Percentiles rank a stretch among this genome's conserved stretches.
Conservation (phyloP, 2,329 filamentous ascomycete genomes). For the Fusarium hostae region DNA sequence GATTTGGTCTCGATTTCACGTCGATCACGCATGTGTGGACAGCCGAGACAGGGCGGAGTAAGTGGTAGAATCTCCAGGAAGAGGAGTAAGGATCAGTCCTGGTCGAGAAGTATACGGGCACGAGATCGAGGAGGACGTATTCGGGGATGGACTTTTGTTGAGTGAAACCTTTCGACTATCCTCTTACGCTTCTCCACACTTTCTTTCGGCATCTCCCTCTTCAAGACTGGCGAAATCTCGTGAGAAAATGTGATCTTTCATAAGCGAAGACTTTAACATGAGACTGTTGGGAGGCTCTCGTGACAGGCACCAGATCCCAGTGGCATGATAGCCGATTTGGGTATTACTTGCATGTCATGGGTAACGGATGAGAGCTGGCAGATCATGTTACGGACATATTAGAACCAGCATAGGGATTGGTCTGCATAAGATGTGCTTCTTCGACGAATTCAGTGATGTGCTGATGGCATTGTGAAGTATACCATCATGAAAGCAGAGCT, state of each 20-base stretch:
- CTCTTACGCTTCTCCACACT: slow-evolving; percentile 1
- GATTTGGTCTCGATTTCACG: not conserved
- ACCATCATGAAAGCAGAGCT: not conserved
- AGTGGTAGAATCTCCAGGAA: not conserved
- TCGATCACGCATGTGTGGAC: not conserved
- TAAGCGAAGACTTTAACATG: not conserved
- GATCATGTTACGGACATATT: not conserved
- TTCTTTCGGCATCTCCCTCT: not conserved
- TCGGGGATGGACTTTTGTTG: not conserved
- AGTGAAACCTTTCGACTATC: not conserved
- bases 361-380: not conserved
- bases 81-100: not conserved
- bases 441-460: not conserved
- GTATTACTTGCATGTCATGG: not conserved
- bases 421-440: not conserved
- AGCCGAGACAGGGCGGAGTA: not conserved
- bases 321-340: slow-evolving; percentile 5
- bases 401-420: not conserved
- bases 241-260: not conserved
- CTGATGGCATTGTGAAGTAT: not conserved
- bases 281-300: slow-evolving; percentile 2
- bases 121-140: not conserved
- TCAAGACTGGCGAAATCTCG: not conserved
- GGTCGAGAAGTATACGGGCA: not conserved
- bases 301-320: slow-evolving; percentile 2